Percentiles rank a stretch among this genome's conserved stretches.
Conservation (phyloP, 129 eudicot genomes). For the Deinandra increscens region DNA sequence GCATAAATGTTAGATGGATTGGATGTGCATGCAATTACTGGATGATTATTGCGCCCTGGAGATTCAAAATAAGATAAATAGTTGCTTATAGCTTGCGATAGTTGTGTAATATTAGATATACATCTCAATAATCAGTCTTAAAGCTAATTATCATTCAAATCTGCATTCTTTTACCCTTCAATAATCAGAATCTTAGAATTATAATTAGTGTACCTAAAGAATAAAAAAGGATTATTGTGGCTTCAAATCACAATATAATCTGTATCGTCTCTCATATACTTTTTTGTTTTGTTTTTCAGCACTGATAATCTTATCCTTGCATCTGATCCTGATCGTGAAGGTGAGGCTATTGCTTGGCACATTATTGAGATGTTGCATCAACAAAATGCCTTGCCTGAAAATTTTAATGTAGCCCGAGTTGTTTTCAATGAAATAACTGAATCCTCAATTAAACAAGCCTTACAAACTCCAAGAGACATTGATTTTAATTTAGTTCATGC, state of each 20-base stretch:
- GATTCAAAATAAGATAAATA: background rate
- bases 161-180: background rate
- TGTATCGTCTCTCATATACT: constrained; percentile 20
- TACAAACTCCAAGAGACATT: constrained; percentile 73
- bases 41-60: background rate
- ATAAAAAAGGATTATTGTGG: background rate
- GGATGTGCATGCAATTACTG: background rate
- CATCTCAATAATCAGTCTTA: background rate
- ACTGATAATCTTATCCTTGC: constrained; percentile 93
- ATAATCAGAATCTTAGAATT: background rate
- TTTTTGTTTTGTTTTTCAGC: constrained; percentile 41
- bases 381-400: constrained; percentile 70
- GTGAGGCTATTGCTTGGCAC: constrained; percentile 99
- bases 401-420: constrained; percentile 66
- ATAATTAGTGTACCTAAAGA: background rate
- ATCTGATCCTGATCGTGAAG: constrained; percentile 96
- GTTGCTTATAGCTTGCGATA: background rate
- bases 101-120: background rate
- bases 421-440: constrained; percentile 87
- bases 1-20: background rate
- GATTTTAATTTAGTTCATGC: constrained; percentile 81
- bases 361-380: constrained; percentile 89
- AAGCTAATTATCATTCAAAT: background rate
- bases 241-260: background rate
- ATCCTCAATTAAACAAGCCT: constrained; percentile 75